phyloP scores from a whole-genome alignment of 495 filamentous ascomycete genomes.

The Penicillium antarcticum region DNA sequence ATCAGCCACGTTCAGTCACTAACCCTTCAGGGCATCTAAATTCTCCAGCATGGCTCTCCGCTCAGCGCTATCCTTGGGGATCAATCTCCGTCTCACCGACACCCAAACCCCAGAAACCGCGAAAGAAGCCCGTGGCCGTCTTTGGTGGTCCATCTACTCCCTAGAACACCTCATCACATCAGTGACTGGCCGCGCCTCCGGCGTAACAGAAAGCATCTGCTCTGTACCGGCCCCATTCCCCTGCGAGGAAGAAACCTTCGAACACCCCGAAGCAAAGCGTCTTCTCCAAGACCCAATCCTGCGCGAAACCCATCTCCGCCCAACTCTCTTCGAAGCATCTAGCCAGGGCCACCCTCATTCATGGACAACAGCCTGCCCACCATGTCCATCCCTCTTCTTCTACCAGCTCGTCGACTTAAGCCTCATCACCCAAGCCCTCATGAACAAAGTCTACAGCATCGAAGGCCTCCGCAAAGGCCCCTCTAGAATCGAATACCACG shows the following conservation, averaged over 20 bases:
- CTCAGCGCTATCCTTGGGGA: slow-evolving; percentile 54
- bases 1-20: background rate
- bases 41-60: slow-evolving; percentile 57
- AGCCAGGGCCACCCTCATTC: background rate
- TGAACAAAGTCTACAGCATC: slow-evolving; percentile 56
- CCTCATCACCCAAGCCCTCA: slow-evolving; percentile 48
- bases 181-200: slow-evolving; percentile 60
- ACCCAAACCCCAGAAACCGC: slow-evolving; percentile 42
- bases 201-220: slow-evolving; percentile 50
- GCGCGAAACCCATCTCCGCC: slow-evolving; percentile 25
- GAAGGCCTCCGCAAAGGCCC: slow-evolving; percentile 45
- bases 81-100: slow-evolving; percentile 58
- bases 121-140: slow-evolving; percentile 55
- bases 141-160: slow-evolving; percentile 63
- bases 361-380: slow-evolving; percentile 25
- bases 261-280: slow-evolving; percentile 11
- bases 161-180: slow-evolving; percentile 55
- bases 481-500: slow-evolving; percentile 49
- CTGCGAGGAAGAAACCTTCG: slow-evolving; percentile 47
- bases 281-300: slow-evolving; percentile 20
- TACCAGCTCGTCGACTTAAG: slow-evolving; percentile 41
- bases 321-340: slow-evolving; percentile 27
- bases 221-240: slow-evolving; percentile 53
- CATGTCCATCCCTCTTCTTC: slow-evolving; percentile 45
- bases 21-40: slow-evolving; percentile 53